A percentile compares a stretch with the other conserved stretches of the same genome.
Evolutionary conservation across 2,329 filamentous ascomycete genomes (phyloP).

Genomic region (Pseudopyricularia cyperi): DNA sequence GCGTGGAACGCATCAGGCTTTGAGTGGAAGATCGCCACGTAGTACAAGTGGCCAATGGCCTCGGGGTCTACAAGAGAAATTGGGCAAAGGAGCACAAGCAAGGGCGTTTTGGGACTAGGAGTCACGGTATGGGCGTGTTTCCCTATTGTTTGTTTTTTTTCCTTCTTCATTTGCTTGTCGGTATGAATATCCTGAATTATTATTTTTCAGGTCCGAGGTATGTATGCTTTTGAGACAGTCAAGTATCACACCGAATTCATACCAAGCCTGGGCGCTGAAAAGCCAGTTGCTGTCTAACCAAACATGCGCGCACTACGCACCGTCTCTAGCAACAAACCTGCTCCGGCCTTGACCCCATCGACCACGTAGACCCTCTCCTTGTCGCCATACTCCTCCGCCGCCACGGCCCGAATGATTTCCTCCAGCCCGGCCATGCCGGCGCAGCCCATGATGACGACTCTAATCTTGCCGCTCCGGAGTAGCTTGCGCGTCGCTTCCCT

Average conservation of each 20-base stretch:
- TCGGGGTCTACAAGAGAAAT: neutral
- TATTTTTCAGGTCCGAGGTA: neutral
- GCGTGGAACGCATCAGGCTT: neutral
- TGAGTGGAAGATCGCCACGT: neutral
- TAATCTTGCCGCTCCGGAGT: constrained; percentile 41
- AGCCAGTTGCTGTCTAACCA: neutral
- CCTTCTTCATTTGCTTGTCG: no score
- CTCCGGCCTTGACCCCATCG: constrained; percentile 65
- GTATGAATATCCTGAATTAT: neutral
- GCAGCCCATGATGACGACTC: constrained; percentile 72
- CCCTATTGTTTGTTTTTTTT: neutral
- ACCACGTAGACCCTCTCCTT: constrained; percentile 50
- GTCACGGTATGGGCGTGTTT: neutral
- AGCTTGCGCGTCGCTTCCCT: constrained; percentile 56
- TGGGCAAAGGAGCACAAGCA: neutral
- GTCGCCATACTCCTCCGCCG: constrained; percentile 49
- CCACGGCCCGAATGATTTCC: constrained; percentile 57
- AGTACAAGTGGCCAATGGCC: no score
- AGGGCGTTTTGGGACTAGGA: neutral
- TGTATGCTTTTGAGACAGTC: neutral
- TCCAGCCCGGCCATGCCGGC: constrained; percentile 86
- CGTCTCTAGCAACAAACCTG: constrained; percentile 46
- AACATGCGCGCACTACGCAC: constrained; percentile 30
- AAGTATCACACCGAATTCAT: no score
- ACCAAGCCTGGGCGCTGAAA: no score